Evolutionary conservation across 1,284 basidiomycete species (phyloP).

Genomic region (Pholiota adiposa): DNA sequence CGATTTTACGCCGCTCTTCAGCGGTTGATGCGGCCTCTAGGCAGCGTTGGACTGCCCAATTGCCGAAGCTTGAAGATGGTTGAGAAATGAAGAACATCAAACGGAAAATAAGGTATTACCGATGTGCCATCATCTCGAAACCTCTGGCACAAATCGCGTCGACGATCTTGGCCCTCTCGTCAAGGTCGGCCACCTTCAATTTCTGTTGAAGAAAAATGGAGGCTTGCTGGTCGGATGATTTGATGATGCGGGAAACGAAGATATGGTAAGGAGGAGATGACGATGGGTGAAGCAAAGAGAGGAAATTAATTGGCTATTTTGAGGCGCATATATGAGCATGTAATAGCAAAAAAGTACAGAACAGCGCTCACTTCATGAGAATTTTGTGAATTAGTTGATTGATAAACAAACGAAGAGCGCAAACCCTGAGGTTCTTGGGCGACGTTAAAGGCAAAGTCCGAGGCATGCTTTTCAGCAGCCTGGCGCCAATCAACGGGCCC

Average conservation of each 20-base stretch:
- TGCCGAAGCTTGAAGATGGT: constrained; percentile 64
- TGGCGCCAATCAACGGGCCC: constrained; percentile 35
- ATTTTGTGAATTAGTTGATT: constrained; percentile 27
- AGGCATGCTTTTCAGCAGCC: constrained; percentile 31
- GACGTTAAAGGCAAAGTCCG: constrained; percentile 31
- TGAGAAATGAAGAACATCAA: constrained; percentile 2
- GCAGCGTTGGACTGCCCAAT: constrained; percentile 86
- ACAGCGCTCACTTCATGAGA: constrained; percentile 38
- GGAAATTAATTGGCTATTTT: constrained; percentile 79
- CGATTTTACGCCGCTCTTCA: constrained; percentile 79
- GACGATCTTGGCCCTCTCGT: constrained; percentile 78
- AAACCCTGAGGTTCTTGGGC: constrained; percentile 30
- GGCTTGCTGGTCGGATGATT: constrained; percentile 83
- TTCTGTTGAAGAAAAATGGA: constrained; percentile 89
- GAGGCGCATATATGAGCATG: constrained; percentile 27
- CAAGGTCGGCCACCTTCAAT: constrained; percentile 79
- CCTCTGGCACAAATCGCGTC: constrained; percentile 81
- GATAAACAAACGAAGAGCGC: constrained; percentile 34
- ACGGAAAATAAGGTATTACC: constrained; percentile 43
- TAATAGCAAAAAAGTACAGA: constrained; percentile 12
- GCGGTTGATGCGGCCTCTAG: constrained; percentile 72
- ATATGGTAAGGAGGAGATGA: constrained; percentile 79
- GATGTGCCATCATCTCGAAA: constrained; percentile 88
- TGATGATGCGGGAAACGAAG: constrained; percentile 82
- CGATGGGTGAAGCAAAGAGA: constrained; percentile 79